Evolutionary conservation across 305 asterid genomes (phyloP).

Genomic region (Fraxinus platypoda): DNA sequence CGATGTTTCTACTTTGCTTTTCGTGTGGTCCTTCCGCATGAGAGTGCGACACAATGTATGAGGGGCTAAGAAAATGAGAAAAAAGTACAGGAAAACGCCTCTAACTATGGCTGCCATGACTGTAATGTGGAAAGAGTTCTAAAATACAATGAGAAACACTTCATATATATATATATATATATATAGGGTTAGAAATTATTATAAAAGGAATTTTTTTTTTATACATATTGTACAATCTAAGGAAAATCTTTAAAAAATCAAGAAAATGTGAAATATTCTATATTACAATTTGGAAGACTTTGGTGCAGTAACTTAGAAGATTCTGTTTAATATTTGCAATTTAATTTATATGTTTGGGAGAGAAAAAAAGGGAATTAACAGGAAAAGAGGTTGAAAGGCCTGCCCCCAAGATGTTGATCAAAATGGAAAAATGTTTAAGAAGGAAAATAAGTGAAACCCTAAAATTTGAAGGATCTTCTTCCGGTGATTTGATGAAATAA

Average conservation of each 20-base stretch:
- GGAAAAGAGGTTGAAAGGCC: neutral
- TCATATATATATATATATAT: no score
- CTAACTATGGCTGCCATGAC: neutral
- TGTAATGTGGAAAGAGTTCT: neutral
- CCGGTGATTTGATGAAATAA: no score
- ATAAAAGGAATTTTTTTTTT: neutral
- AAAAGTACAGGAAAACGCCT: neutral
- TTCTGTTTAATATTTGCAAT: neutral
- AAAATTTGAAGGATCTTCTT: no score
- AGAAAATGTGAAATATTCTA: neutral
- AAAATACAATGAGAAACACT: no score
- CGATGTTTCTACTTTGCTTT: neutral
- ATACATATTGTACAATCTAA: neutral
- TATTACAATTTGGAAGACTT: neutral
- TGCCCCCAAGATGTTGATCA: neutral
- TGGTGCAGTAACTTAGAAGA: neutral
- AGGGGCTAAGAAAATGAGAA: neutral
- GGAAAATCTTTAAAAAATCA: no score
- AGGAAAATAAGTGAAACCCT: neutral
- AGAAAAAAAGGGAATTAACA: neutral
- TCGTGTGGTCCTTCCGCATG: neutral
- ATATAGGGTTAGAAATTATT: neutral
- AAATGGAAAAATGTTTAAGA: neutral
- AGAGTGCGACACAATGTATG: neutral
- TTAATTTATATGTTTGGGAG: neutral